Evolutionary conservation across 2,329 filamentous ascomycete genomes (phyloP).

Genomic region (Fusarium sp.): DNA sequence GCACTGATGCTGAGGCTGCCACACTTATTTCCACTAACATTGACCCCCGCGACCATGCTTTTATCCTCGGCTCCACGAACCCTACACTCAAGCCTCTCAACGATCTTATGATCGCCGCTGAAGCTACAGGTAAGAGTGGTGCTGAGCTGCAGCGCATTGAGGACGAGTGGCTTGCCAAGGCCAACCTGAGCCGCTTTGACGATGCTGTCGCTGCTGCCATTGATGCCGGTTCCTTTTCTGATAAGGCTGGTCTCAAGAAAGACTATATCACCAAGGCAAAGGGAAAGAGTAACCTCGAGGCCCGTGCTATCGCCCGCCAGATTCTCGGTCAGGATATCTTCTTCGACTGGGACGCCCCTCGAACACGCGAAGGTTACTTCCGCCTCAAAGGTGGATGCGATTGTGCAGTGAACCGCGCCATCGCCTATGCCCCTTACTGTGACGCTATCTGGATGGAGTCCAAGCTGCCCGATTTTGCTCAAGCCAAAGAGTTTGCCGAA

Average conservation of each 20-base stretch:
- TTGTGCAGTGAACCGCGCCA: conserved; percentile 88
- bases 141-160: conserved; percentile 88
- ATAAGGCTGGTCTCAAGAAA: conserved; percentile 75
- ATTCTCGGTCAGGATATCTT: conserved; percentile 83
- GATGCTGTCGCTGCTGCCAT: conserved; percentile 89
- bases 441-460: conserved; percentile 99
- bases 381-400: conserved; percentile 90
- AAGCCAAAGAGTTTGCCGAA: conserved; percentile 92
- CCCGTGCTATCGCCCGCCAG: conserved; percentile 80
- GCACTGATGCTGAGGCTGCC: conserved; percentile 97
- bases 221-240: conserved; percentile 71
- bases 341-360: conserved; percentile 95
- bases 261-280: conserved; percentile 75
- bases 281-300: conserved; percentile 88
- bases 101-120: conserved; percentile 90
- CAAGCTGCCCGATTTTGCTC: conserved; percentile 90
- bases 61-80: conserved; percentile 92
- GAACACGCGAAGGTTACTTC: conserved; percentile 96
- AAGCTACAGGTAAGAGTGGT: conserved; percentile 83
- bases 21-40: conserved; percentile 98
- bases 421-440: conserved; percentile 92
- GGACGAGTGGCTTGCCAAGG: conserved; percentile 84
- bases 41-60: conserved; percentile 92
- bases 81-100: conserved; percentile 83
- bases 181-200: conserved; percentile 87